A percentile compares a stretch with the other conserved stretches of the same genome.
phyloP scores from a whole-genome alignment of 441 rosid genomes.

The Adansonia grandidieri region DNA sequence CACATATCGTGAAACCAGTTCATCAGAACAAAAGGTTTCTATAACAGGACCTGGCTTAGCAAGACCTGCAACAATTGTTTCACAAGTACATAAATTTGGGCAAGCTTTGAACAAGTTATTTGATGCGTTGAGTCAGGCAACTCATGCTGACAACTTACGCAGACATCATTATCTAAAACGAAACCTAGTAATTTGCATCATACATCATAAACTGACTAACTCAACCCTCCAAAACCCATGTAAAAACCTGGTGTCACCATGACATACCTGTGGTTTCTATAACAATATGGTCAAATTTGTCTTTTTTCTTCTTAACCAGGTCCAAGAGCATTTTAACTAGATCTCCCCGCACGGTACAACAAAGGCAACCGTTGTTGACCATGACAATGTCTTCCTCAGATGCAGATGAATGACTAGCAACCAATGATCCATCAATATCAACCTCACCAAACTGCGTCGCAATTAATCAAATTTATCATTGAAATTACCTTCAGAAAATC shows the following conservation, averaged over 20 bases:
- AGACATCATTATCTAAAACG: neutral
- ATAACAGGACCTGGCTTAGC: conserved; percentile 80
- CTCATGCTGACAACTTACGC: neutral
- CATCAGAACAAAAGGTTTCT: conserved; percentile 73
- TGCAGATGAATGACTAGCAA: conserved; percentile 72
- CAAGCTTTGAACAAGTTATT: neutral
- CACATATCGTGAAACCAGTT: conserved; percentile 56
- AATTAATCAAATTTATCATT: neutral
- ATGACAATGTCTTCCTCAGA: conserved; percentile 61
- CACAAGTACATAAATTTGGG: neutral
- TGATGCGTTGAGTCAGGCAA: conserved; percentile 6
- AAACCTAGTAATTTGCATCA: neutral
- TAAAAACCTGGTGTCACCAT: conserved; percentile 1
- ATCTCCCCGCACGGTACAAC: conserved; percentile 79
- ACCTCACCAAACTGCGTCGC: conserved; percentile 71
- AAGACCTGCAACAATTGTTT: conserved; percentile 52
- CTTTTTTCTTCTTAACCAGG: conserved; percentile 56
- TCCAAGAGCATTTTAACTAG: conserved; percentile 78
- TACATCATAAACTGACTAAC: neutral
- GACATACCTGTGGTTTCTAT: conserved; percentile 72
- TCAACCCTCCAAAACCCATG: conserved; percentile 1
- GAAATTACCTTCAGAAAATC: conserved; percentile 3
- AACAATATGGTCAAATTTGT: conserved; percentile 72
- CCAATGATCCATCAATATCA: conserved; percentile 77
- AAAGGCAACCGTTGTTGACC: conserved; percentile 80